These are phyloP conservation scores for Monosporascus sp. DNA, from an alignment of 2,329 filamentous ascomycete species.

Conservation along the genomic window DNA sequence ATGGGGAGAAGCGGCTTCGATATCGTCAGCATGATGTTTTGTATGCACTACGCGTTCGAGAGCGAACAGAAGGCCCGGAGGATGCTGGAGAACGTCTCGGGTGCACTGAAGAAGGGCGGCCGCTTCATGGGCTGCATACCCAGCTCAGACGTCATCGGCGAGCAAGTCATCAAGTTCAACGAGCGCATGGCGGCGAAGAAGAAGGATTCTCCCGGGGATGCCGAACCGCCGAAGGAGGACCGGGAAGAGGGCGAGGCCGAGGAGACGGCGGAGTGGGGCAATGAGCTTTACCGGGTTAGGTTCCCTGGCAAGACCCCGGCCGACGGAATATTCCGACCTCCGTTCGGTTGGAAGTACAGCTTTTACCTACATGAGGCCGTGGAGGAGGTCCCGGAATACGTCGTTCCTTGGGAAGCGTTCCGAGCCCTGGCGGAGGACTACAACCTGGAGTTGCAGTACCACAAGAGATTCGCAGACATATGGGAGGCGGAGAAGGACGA, in stretches of 20 bases:
- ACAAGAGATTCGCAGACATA: slow-evolving; percentile 83
- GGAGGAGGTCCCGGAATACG: slow-evolving; percentile 93
- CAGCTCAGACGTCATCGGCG: slow-evolving; percentile 87
- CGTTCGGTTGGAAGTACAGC: slow-evolving; percentile 96
- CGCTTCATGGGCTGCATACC: slow-evolving; percentile 93
- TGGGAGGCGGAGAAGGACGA: slow-evolving; percentile 92
- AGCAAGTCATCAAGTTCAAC: slow-evolving; percentile 73
- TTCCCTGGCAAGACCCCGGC: slow-evolving; percentile 79
- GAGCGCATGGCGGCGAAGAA: slow-evolving; percentile 43
- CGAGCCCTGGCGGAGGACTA: slow-evolving; percentile 93
- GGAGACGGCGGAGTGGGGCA: slow-evolving; percentile 78
- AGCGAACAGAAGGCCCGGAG: slow-evolving; percentile 80
- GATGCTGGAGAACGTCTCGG: slow-evolving; percentile 91
- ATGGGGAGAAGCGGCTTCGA: slow-evolving; percentile 81
- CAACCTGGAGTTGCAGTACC: slow-evolving; percentile 92
- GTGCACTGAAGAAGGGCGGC: slow-evolving; percentile 86
- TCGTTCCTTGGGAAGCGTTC: slow-evolving; percentile 97
- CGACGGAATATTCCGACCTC: slow-evolving; percentile 87
- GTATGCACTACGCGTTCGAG: slow-evolving; percentile 98
- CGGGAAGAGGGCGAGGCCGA: slow-evolving; percentile 57
- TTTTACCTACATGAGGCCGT: slow-evolving; percentile 96
- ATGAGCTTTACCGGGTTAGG: slow-evolving; percentile 83
- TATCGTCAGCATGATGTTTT: slow-evolving; percentile 98
- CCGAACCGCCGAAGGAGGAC: slow-evolving; percentile 26
- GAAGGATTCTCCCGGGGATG: slow-evolving; percentile 15